Evolutionary conservation across 2,329 filamentous ascomycete species (phyloP), one percentile per base, ranked within the genome.

Genomic region (Metarhizium anisopliae): DNA sequence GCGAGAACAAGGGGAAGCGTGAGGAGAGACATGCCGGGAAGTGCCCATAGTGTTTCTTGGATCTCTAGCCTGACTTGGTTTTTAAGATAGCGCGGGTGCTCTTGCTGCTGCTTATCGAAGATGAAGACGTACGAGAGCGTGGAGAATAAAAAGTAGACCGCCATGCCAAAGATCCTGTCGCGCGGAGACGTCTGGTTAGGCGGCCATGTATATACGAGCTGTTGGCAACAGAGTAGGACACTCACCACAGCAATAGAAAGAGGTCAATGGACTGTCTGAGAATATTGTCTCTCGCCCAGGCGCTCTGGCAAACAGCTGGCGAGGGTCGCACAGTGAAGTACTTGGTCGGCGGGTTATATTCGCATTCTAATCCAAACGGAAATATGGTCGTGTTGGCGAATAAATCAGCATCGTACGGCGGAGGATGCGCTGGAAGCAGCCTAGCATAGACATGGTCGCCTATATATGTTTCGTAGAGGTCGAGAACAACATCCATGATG

Each of bases 81-180:
- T 75, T 94, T 95, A 67, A 96, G 86, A 72, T 93, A 97, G 68
- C 94, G 94, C 51, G 93, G 93, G 71, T 97, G 93, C 53, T 90
- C 78, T 73, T 93, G 84, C 50, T 89, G 94, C 47, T 84, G 81
- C 72, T 96, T 94, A 74, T 96, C 92, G 75, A 96, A 97, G 67
- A 97, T 79, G 74, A 96, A 87, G 66, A 87, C 65, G 74, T 95
- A 97, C 16, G 91, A 96, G 25, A 95, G 77, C 6, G 85, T 80
- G 5, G 91, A 88, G 68, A 89, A 90, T 61, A 89, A 65, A 70
- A 93, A 96, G 79, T 96, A 97, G 56, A 94, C 77, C 50, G 90
- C 62, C 38, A 91, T 72, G 55, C 92, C 93, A 65, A 95, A 95
- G 63, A 96, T 70, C 87, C 92, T 96, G n/a, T 47, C 20, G 40